Conservation (phyloP, 768 basidiomycete species). For the Kwoniella botswanensis region DNA sequence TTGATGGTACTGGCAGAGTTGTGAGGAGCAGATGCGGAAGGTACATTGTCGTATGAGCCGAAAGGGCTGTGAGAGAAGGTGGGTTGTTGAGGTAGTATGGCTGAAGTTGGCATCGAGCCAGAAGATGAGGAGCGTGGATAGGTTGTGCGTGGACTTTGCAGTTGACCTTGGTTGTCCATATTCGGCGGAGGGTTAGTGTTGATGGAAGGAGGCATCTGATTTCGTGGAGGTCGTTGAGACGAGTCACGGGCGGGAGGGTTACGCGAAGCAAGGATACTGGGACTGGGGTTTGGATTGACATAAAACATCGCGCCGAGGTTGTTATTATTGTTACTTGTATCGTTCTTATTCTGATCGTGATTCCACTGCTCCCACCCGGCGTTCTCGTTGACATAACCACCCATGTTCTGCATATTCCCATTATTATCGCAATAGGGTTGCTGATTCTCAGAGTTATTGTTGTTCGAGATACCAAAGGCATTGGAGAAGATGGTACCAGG, state of each 20-base stretch:
- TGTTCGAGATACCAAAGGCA: slow-evolving; percentile 25
- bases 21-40: slow-evolving; percentile 21
- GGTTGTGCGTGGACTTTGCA: background rate
- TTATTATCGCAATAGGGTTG: slow-evolving; percentile 24
- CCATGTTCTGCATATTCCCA: background rate
- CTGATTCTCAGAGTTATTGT: slow-evolving; percentile 1
- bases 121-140: slow-evolving; percentile 19
- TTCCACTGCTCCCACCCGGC: slow-evolving; percentile 11
- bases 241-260: slow-evolving; percentile 12
- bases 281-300: slow-evolving; percentile 33
- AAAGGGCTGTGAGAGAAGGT: slow-evolving; percentile 13
- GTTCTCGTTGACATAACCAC: slow-evolving; percentile 3
- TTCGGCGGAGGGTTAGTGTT: background rate
- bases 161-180: background rate
- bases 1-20: slow-evolving; percentile 41
- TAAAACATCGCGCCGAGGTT: slow-evolving; percentile 27
- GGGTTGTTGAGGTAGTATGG: slow-evolving; percentile 25
- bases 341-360: slow-evolving; percentile 2
- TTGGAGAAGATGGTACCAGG: slow-evolving; percentile 43
- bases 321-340: background rate
- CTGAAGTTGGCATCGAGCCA: slow-evolving; percentile 30
- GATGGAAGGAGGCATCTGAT: background rate
- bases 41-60: slow-evolving; percentile 9
- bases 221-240: background rate
- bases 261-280: slow-evolving; percentile 15